Evolutionary conservation across 129 eudicot genomes (phyloP).

Genomic region (Smallanthus sonchifolius): DNA sequence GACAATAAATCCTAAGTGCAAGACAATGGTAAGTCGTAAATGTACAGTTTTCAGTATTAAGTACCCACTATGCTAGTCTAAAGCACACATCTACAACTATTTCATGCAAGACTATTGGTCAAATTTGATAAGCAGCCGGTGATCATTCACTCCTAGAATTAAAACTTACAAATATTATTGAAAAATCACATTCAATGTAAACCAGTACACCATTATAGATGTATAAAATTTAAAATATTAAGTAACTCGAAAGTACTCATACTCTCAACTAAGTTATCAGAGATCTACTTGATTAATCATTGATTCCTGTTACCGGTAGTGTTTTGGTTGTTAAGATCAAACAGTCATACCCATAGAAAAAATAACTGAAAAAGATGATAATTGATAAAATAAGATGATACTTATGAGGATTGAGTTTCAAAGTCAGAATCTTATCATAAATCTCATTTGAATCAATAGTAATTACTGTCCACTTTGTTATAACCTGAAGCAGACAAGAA

Average conservation of each 20-base stretch:
- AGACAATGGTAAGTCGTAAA: not conserved
- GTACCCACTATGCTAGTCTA: not conserved
- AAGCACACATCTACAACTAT: not conserved
- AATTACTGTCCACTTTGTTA: not conserved
- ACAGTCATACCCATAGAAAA: not conserved
- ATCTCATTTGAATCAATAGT: not conserved
- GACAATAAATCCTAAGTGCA: not conserved
- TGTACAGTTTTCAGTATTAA: conserved; percentile 1
- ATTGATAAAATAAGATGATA: not conserved
- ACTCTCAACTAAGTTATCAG: not conserved
- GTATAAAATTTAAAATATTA: not conserved
- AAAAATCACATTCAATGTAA: not conserved
- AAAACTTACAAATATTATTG: too few relatives aligned
- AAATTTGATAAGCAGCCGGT: not conserved
- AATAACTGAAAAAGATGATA: not conserved
- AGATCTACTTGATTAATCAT: not conserved
- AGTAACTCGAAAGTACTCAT: not conserved
- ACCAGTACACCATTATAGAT: not conserved
- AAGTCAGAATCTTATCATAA: not conserved
- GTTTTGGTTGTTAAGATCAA: not conserved
- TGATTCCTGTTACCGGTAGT: not conserved
- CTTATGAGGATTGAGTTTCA: not conserved
- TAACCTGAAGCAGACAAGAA: not conserved
- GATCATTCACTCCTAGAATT: not conserved
- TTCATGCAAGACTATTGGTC: not conserved